These are phyloP conservation scores for Phytopythium sindhum DNA, from an alignment of 352 stramenopile genomes.

Conservation along the genomic window DNA sequence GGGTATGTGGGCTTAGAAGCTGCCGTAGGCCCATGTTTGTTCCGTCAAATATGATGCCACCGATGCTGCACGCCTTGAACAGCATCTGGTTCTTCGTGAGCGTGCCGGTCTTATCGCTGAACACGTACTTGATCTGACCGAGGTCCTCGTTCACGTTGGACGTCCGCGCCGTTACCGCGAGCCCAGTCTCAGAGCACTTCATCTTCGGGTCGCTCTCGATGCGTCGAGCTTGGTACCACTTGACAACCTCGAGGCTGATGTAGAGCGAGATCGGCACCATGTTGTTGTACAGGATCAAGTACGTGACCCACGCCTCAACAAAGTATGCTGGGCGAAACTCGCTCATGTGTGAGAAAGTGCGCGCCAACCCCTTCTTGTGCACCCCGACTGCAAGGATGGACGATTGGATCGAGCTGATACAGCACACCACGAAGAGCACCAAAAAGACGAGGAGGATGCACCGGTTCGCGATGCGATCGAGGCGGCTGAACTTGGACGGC, in stretches of 20 bases:
- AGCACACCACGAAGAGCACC: conserved; percentile 68
- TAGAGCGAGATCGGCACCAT: conserved; percentile 97
- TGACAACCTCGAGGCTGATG: conserved; percentile 96
- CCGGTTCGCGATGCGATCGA: conserved; percentile 74
- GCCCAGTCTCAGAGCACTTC: conserved; percentile 39
- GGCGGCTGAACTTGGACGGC: conserved; percentile 80
- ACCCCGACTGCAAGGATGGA: conserved; percentile 40
- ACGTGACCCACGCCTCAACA: conserved; percentile 71
- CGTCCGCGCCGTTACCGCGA: conserved; percentile 83
- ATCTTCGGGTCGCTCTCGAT: conserved; percentile 88
- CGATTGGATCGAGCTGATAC: conserved; percentile 62
- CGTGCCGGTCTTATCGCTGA: conserved; percentile 99
- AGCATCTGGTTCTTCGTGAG: conserved; percentile 99
- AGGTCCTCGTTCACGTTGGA: conserved; percentile 95
- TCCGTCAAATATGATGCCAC: conserved; percentile 88
- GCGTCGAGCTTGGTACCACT: conserved; percentile 92
- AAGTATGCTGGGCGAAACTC: conserved; percentile 35
- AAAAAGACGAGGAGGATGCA: conserved; percentile 86
- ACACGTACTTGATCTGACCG: conserved; percentile 98
- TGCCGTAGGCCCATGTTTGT: conserved; percentile 52
- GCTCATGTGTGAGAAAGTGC: conserved; percentile 27
- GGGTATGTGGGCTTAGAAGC: background rate
- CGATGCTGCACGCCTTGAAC: conserved; percentile 92
- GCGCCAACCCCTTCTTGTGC: conserved; percentile 16
- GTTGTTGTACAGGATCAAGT: conserved; percentile 88